Evolutionary conservation across 495 filamentous ascomycete species (phyloP), one percentile per base, ranked within the genome.

Genomic region (Penicillium samsonianum): DNA sequence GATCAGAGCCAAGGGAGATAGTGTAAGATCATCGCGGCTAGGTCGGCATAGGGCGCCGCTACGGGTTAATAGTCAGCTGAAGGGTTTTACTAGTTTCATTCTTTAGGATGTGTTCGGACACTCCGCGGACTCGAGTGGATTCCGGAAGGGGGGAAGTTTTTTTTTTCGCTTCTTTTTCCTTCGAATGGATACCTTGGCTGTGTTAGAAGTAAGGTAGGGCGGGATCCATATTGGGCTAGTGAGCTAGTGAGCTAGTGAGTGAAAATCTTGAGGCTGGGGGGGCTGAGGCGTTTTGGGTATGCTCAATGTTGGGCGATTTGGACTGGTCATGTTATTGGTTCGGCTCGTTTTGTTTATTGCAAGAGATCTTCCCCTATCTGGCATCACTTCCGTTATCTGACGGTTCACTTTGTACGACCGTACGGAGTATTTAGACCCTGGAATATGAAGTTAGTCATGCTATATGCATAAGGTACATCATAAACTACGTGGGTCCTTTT

Each of bases 11-110:
- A 62, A 49, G 19, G 26, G 40, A 37, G 42, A 62, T 60, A 57
- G 59, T 53, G 38, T 48, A 45, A 49, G 66, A 68, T 66, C 63
- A 41, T 41, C 63, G 61, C 66, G 67, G 64, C 59, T 67, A 67
- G 50, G 53, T 60, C 64, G 64, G 66, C 61, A 62, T 65, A 55
- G 57, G 55, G 50, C 58, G 58, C 50, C 58, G 58, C 47, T 58
- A 61, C 26, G 48, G 50, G 5, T 43, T 50, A 25, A 43, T 63
- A 63, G 59, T 52, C 41, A 42, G 23, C 35, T 59, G 51, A 62
- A 58, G 62, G 55, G 55, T 38, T 53, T 58, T 35, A 54, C 41
- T 54, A 54, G 52, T 19, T n/a, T 19, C 23, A 1, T 23, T 37
- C 9, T 25, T 50, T 12, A 5, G 5, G 19, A 17, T 3, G n/a